phyloP scores from a whole-genome alignment of 1,284 basidiomycete species.

The Trichosporon coremiiforme region DNA sequence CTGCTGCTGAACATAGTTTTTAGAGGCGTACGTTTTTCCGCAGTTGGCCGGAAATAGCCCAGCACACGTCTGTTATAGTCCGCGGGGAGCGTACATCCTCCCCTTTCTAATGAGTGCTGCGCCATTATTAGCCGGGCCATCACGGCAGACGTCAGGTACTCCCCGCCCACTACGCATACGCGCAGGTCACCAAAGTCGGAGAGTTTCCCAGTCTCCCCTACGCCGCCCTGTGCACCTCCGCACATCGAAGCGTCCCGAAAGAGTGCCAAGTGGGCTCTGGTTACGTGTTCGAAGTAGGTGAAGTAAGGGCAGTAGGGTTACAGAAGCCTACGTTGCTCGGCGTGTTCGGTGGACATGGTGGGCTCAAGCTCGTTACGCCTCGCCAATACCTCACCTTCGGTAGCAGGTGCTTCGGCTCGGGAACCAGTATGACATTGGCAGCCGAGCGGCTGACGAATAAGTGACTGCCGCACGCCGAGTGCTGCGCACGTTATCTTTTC shows the following conservation, averaged over 20 bases:
- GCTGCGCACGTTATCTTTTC: neutral
- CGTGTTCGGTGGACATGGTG: neutral
- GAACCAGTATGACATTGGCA: neutral
- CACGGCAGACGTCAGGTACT: neutral
- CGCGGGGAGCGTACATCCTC: neutral
- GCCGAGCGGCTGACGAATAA: neutral
- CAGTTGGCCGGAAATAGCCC: neutral
- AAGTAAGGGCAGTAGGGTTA: neutral
- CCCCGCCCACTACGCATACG: too few species aligned
- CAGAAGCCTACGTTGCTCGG: neutral
- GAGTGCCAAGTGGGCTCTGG: neutral
- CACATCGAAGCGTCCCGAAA: neutral
- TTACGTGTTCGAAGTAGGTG: neutral
- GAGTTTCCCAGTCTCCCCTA: neutral
- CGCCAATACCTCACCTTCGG: neutral
- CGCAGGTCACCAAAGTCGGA: neutral
- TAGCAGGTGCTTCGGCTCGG: neutral
- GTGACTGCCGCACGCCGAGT: neutral
- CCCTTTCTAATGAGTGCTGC: neutral
- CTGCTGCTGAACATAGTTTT: too few species aligned
- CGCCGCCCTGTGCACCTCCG: neutral
- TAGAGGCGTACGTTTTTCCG: neutral
- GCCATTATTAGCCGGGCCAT: too few species aligned
- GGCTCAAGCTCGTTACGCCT: neutral
- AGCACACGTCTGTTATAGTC: too few species aligned